Evolutionary conservation across 495 filamentous ascomycete genomes (phyloP).

Genomic region (Friedmanniomyces endolithicus): DNA sequence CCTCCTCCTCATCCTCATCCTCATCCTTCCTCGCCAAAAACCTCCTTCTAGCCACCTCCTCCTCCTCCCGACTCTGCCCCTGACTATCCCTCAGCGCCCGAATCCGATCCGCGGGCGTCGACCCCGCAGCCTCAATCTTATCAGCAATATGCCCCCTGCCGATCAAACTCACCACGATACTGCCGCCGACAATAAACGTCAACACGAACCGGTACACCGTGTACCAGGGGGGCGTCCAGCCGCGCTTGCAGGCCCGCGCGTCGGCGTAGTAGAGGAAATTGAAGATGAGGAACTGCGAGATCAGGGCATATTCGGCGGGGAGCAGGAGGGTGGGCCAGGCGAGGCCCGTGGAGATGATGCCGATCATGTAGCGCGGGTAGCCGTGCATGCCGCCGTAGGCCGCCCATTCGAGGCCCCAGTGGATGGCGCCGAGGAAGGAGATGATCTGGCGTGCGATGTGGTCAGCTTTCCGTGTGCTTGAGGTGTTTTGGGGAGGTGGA

Average conservation of each 20-base stretch:
- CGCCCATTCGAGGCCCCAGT: conserved; percentile 84
- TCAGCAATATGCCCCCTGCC: conserved; percentile 74
- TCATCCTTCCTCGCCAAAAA: conserved; percentile 30
- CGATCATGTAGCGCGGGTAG: conserved; percentile 69
- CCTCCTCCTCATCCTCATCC: conserved; percentile 29
- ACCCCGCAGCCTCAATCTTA: conserved; percentile 33
- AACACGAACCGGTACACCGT: conserved; percentile 87
- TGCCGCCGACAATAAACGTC: conserved; percentile 81
- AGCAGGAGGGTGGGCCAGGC: conserved; percentile 91
- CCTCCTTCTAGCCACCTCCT: conserved; percentile 41
- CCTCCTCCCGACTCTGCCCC: conserved; percentile 46
- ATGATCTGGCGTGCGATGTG: no score
- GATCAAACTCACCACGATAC: conserved; percentile 75
- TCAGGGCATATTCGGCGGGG: conserved; percentile 77
- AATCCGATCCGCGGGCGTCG: conserved; percentile 49
- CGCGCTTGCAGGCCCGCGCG: conserved; percentile 55
- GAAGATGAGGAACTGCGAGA: conserved; percentile 81
- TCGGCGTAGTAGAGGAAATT: conserved; percentile 83
- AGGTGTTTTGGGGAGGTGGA: no score
- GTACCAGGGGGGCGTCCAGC: conserved; percentile 90
- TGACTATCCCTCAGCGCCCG: conserved; percentile 47
- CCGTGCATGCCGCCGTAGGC: conserved; percentile 58
- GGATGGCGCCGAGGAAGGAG: conserved; percentile 90
- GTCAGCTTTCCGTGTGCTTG: no score
- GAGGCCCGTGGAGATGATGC: conserved; percentile 66